Percentiles rank a stretch among this genome's conserved stretches.
These are phyloP conservation scores for Catunica adiposa DNA, from an alignment of 2,329 filamentous ascomycete genomes.

Conservation along the genomic window DNA sequence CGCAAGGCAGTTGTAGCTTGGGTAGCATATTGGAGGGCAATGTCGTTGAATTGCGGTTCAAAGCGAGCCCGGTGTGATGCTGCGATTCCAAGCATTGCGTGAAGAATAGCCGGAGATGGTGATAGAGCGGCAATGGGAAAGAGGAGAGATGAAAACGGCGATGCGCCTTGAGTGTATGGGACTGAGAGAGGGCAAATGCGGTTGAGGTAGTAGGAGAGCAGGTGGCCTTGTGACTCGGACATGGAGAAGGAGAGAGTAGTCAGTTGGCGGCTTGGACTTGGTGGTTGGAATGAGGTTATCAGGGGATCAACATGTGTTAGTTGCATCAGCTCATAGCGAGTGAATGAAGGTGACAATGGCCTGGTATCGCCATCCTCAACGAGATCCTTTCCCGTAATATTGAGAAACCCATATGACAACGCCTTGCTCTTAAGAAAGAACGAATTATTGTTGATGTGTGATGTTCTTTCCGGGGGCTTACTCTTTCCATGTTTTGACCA, in stretches of 20 bases:
- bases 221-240: slow-evolving; percentile 8
- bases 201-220: slow-evolving; percentile 15
- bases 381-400: neutral
- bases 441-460: too few relatives aligned
- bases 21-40: slow-evolving; percentile 14
- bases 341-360: neutral
- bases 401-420: slow-evolving; percentile 1
- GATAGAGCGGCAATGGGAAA: slow-evolving; percentile 15
- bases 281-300: neutral
- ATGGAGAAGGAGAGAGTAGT: neutral
- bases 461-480: neutral
- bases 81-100: slow-evolving; percentile 15
- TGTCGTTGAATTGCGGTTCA: slow-evolving; percentile 8
- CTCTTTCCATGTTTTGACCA: slow-evolving; percentile 18
- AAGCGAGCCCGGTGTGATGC: slow-evolving; percentile 15
- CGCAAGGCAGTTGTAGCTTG: slow-evolving; percentile 15
- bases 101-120: slow-evolving; percentile 14
- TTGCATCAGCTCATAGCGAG: neutral
- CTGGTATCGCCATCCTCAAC: neutral
- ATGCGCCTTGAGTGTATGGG: slow-evolving; percentile 11
- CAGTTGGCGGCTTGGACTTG: neutral
- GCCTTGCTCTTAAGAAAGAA: neutral
- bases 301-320: neutral
- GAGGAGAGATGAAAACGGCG: slow-evolving; percentile 14
- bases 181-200: slow-evolving; percentile 15